Percentiles rank a stretch among this genome's conserved stretches.
These are phyloP conservation scores for Truncatella angustata DNA, from an alignment of 2,329 filamentous ascomycete species.

Conservation along the genomic window DNA sequence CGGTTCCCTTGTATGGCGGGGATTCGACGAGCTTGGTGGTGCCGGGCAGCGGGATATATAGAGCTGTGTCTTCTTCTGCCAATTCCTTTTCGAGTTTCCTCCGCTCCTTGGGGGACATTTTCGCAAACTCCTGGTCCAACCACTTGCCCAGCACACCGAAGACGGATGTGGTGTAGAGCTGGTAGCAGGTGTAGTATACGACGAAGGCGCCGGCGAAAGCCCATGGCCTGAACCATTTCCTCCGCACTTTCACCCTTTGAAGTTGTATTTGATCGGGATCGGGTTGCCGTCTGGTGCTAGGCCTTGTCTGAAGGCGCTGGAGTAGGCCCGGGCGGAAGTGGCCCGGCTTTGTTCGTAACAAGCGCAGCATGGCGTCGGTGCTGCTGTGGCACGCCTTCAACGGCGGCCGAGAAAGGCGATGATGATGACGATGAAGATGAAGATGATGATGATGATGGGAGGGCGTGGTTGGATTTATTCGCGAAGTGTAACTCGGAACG, in stretches of 20 bases:
- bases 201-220: conserved; percentile 21
- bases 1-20: conserved; percentile 50
- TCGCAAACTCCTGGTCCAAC: conserved; percentile 40
- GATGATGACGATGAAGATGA: conserved; percentile 2
- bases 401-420: conserved; percentile 15
- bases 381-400: conserved; percentile 22
- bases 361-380: conserved; percentile 25
- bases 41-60: conserved; percentile 63
- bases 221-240: conserved; percentile 23
- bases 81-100: conserved; percentile 34
- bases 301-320: conserved; percentile 10
- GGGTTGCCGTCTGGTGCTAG: conserved; percentile 7
- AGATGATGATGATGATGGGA: background rate
- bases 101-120: conserved; percentile 42
- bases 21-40: conserved; percentile 49
- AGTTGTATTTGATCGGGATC: conserved; percentile 21
- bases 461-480: no score
- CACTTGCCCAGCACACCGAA: conserved; percentile 43
- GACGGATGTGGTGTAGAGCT: conserved; percentile 44
- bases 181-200: conserved; percentile 34
- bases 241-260: conserved; percentile 26
- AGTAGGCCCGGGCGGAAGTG: conserved; percentile 17
- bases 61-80: conserved; percentile 40
- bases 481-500: no score
- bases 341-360: conserved; percentile 22